A percentile compares a stretch with the other conserved stretches of the same genome.
Evolutionary conservation across 2,329 filamentous ascomycete species (phyloP).

Genomic region (Botrytis hyacinthi): DNA sequence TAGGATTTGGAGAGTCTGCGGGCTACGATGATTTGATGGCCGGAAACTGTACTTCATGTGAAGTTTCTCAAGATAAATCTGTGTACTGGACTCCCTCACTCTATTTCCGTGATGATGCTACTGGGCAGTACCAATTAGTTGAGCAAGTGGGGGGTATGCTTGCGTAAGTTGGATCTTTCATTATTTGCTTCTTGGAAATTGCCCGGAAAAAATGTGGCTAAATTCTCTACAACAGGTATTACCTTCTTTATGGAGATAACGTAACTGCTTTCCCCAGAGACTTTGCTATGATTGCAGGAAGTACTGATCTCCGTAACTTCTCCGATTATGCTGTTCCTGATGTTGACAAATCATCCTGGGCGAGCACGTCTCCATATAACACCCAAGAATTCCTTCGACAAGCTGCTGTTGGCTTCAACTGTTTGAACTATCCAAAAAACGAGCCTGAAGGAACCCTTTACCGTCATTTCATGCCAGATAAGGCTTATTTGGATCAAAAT

Average conservation of each 20-base stretch:
- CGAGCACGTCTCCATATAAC: slow-evolving; percentile 47
- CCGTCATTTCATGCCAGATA: slow-evolving; percentile 79
- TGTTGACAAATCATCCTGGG: slow-evolving; percentile 68
- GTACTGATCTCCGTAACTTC: slow-evolving; percentile 66
- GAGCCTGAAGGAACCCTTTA: slow-evolving; percentile 59
- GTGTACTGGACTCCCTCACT: slow-evolving; percentile 69
- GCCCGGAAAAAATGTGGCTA: neutral
- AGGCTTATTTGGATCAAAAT: slow-evolving; percentile 74
- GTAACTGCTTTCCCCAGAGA: slow-evolving; percentile 71
- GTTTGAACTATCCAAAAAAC: slow-evolving; percentile 71
- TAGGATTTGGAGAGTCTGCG: slow-evolving; percentile 64
- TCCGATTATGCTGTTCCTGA: slow-evolving; percentile 61
- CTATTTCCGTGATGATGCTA: slow-evolving; percentile 43
- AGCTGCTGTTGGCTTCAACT: slow-evolving; percentile 92
- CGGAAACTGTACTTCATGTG: slow-evolving; percentile 65
- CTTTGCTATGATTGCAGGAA: slow-evolving; percentile 82
- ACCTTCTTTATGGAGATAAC: slow-evolving; percentile 65
- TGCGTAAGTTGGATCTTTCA: slow-evolving; percentile 57
- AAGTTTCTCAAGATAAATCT: slow-evolving; percentile 58
- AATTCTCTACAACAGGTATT: slow-evolving; percentile 61
- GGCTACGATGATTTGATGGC: slow-evolving; percentile 55
- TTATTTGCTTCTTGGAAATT: neutral
- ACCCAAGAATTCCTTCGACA: slow-evolving; percentile 67
- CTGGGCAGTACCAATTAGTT: slow-evolving; percentile 58
- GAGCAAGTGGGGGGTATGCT: slow-evolving; percentile 79